Base-by-base conservation (phyloP, 2,329 filamentous ascomycete species). In the Torrubiella hemipterigena region DNA sequence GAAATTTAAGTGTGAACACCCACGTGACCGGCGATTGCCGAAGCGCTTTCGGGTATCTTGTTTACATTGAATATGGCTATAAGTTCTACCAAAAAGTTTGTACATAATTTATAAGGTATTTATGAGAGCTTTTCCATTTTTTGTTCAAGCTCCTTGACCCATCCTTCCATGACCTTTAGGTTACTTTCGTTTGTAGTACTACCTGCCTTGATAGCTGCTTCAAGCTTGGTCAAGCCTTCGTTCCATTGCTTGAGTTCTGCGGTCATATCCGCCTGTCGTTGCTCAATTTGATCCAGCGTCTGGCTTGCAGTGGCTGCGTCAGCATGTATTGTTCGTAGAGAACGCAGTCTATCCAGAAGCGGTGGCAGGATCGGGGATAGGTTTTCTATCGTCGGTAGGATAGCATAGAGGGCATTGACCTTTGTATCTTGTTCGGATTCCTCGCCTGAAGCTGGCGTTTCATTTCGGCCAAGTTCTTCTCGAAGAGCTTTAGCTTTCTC, bases 401-500 rank as follows among this genome's bases (percentile, higher is more conserved):
- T 83, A 2, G 82, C 81, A 55, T 95, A 95, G 5, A 98, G 70
- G 2, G 87, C 83, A 42, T 93, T 91, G 51, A 98, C 81, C 52
- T 94, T 94, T 32, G 82, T 69, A 24, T 77, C 69, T 45, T 93
- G 81, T 44, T 93, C 85, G 7, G 67, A 60, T 40, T 78, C 65
- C 34, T 70, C 53, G 7, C 48, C 45, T 14, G 64, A 58, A 5
- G 58, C 48, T 2, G 56, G 43, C 4, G 59, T 51, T 7, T 51
- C 60, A 13, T 64, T 61, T 18, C 61, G 55, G 8, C 63, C 62
- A 15, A 77, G 57, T 17, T 71, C 68, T 33, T 79, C 76, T 38
- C 77, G 66, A 1, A 75, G 65, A 23, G 60, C 59, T 46, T 73
- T 78, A 23, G 75, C 76, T 32, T 72, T 69, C 45, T 68, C 69